Evolutionary conservation across 768 basidiomycete genomes (phyloP).

Genomic region (Steccherinum ochraceum): DNA sequence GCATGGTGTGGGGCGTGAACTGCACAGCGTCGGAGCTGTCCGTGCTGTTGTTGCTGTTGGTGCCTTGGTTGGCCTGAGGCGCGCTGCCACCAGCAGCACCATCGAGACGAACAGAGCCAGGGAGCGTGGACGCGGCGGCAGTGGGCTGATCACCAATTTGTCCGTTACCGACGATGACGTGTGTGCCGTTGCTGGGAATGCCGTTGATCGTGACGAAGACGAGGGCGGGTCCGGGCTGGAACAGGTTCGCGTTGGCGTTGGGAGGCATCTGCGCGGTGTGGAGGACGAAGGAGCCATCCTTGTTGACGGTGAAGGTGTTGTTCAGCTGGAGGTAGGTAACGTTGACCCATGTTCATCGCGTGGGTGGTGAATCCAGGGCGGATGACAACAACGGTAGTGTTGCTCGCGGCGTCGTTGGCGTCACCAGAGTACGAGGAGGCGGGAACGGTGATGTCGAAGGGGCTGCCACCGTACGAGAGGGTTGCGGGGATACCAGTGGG

Average conservation of each 20-base stretch:
- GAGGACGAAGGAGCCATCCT: slow-evolving; percentile 71
- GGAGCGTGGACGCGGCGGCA: slow-evolving; percentile 37
- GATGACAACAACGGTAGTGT: slow-evolving; percentile 68
- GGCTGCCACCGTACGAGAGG: slow-evolving; percentile 75
- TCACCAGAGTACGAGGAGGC: slow-evolving; percentile 58
- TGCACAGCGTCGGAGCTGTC: slow-evolving; percentile 19
- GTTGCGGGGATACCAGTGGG: slow-evolving; percentile 64
- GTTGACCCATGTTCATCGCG: slow-evolving; percentile 86
- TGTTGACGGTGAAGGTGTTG: slow-evolving; percentile 75
- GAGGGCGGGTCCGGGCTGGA: slow-evolving; percentile 85
- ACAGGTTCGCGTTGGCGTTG: slow-evolving; percentile 38
- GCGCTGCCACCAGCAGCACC: slow-evolving; percentile 31
- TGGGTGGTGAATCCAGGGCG: slow-evolving; percentile 86
- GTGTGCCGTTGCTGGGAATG: slow-evolving; percentile 74
- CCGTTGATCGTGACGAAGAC: slow-evolving; percentile 80
- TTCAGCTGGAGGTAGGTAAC: slow-evolving; percentile 74
- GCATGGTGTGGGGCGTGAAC: slow-evolving; percentile 27
- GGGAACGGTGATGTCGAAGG: slow-evolving; percentile 72
- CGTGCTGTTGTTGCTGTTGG: slow-evolving; percentile 2
- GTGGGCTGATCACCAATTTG: slow-evolving; percentile 65
- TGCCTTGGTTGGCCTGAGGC: slow-evolving; percentile 10
- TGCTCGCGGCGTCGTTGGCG: slow-evolving; percentile 65
- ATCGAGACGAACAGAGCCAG: slow-evolving; percentile 39
- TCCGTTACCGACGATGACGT: slow-evolving; percentile 76
- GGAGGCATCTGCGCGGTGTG: slow-evolving; percentile 81